Conservation (phyloP, 257 asterid genomes). For the Eustoma russellianum region DNA sequence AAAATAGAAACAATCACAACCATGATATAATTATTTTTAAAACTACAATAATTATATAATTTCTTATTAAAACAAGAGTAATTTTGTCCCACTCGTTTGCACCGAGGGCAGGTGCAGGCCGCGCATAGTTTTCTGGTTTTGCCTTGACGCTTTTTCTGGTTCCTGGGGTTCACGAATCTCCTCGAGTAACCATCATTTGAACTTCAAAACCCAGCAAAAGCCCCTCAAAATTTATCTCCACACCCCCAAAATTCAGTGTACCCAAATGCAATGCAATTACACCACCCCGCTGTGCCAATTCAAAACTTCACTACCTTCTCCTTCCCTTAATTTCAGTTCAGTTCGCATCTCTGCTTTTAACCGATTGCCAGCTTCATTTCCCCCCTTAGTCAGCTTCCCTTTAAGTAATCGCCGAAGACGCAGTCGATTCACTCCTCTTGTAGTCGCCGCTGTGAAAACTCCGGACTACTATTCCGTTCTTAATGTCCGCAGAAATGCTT, state of each 20-base stretch:
- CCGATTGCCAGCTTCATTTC: slow-evolving; percentile 6
- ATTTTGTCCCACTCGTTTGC: no score
- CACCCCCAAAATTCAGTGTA: not conserved
- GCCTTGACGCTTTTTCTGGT: no score
- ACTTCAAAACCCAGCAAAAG: not conserved
- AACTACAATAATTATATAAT: no score
- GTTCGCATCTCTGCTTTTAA: not conserved
- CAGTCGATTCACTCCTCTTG: slow-evolving; percentile 38
- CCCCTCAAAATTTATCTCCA: not conserved
- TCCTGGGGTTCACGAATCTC: no score
- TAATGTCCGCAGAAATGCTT: slow-evolving; percentile 63
- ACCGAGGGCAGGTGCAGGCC: no score
- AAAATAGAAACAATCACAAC: no score
- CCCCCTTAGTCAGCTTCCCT: not conserved
- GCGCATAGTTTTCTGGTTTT: no score
- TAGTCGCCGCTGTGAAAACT: slow-evolving; percentile 28
- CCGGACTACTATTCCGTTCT: slow-evolving; percentile 76
- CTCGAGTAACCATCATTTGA: no score
- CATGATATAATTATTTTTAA: no score
- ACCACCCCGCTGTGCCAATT: slow-evolving; percentile 1
- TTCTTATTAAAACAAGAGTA: no score
- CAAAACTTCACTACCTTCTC: not conserved
- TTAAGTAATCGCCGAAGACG: slow-evolving; percentile 15
- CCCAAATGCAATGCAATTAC: slow-evolving; percentile 18
- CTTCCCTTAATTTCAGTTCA: slow-evolving; percentile 2